Evolutionary conservation across 169 alveolate genomes (phyloP).

Genomic region (Plasmodium adleri): DNA sequence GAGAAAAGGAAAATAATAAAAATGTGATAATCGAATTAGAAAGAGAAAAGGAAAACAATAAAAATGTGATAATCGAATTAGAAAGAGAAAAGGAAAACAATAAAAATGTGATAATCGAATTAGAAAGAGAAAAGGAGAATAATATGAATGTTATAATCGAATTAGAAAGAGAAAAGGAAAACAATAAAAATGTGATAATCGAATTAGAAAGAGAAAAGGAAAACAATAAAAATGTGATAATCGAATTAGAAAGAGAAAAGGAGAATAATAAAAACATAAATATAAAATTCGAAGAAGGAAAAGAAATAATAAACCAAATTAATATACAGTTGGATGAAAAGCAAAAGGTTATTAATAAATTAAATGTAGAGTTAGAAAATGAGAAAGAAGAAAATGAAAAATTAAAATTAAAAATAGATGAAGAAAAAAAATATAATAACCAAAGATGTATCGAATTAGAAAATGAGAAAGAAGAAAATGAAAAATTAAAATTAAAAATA

Average conservation of each 20-base stretch:
- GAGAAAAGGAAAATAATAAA: not conserved
- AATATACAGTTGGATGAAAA: not conserved
- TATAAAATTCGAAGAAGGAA: slow-evolving; percentile 6
- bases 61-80: no score
- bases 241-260: slow-evolving; percentile 28
- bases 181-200: not conserved
- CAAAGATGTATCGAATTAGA: slow-evolving; percentile 2
- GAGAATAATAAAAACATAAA: not conserved
- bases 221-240: not conserved
- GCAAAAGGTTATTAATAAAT: not conserved
- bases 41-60: not conserved
- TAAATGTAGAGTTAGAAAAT: not conserved
- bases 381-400: slow-evolving; percentile 10
- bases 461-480: slow-evolving; percentile 10
- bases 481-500: not conserved
- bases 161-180: slow-evolving; percentile 20
- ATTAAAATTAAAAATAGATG: not conserved
- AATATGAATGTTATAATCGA: slow-evolving; percentile 1
- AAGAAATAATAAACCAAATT: not conserved
- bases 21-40: slow-evolving; percentile 2
- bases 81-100: not conserved
- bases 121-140: slow-evolving; percentile 15
- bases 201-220: slow-evolving; percentile 36
- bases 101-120: not conserved
- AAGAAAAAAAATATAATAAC: not conserved